These are phyloP conservation scores for Mortierella antarctica DNA, from an alignment of 192 early-diverging fungal species.

Conservation along the genomic window DNA sequence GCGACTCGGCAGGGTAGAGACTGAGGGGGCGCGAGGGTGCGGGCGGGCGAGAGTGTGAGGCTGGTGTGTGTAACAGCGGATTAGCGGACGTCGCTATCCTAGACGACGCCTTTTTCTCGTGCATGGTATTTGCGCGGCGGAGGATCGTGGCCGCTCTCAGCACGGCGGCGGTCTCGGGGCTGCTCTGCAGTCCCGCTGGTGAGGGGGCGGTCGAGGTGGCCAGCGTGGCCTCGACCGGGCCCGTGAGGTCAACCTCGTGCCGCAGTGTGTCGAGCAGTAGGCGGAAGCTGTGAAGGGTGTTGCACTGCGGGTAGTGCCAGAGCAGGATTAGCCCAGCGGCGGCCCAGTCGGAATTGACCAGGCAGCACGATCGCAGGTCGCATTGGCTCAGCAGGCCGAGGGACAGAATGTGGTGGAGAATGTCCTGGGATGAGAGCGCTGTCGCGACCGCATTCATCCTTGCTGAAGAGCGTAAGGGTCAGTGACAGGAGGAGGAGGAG, in stretches of 20 bases:
- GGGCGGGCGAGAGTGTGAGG: not conserved
- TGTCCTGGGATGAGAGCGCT: constrained; percentile 39
- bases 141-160: not conserved
- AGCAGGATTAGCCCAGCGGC: constrained; percentile 30
- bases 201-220: not conserved
- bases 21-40: not conserved
- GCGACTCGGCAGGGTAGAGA: not conserved
- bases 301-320: constrained; percentile 30
- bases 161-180: not conserved
- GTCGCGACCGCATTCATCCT: constrained; percentile 21
- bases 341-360: constrained; percentile 51
- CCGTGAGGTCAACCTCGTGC: constrained; percentile 26
- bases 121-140: constrained; percentile 15
- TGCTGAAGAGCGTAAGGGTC: not conserved
- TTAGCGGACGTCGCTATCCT: not conserved
- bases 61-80: not conserved
- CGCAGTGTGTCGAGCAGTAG: constrained; percentile 45
- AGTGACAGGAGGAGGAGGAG: not conserved
- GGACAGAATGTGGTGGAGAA: constrained; percentile 40
- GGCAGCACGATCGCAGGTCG: constrained; percentile 38
- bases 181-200: not conserved
- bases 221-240: constrained; percentile 5
- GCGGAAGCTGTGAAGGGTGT: constrained; percentile 23
- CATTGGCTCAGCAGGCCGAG: constrained; percentile 13
- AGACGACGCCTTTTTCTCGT: constrained; percentile 1